Evolutionary conservation across 495 filamentous ascomycete species (phyloP).

Genomic region (Penicillium fimorum): DNA sequence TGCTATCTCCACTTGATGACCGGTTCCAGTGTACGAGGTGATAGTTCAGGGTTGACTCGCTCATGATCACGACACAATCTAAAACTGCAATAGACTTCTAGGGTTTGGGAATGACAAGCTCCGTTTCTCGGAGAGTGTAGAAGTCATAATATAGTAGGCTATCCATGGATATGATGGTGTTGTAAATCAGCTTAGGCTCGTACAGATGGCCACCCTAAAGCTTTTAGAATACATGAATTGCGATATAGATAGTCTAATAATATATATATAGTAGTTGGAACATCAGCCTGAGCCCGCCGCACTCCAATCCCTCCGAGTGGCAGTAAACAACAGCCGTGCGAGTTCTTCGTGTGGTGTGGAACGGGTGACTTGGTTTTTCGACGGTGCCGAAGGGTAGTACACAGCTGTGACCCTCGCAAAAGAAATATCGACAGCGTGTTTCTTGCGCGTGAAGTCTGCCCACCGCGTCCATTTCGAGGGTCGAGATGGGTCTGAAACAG

Average conservation of each 20-base stretch:
- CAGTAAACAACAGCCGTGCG: slow-evolving; percentile 40
- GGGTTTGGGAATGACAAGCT: background rate
- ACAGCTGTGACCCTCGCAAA: slow-evolving; percentile 32
- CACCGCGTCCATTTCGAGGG: slow-evolving; percentile 24
- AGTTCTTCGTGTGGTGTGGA: slow-evolving; percentile 30
- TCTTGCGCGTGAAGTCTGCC: slow-evolving; percentile 19
- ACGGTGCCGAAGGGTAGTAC: slow-evolving; percentile 11
- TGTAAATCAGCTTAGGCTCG: background rate
- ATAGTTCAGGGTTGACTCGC: background rate
- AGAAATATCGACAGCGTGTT: slow-evolving; percentile 33
- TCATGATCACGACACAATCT: slow-evolving; percentile 3
- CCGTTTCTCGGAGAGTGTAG: background rate
- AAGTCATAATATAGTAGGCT: background rate
- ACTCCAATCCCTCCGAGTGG: slow-evolving; percentile 40
- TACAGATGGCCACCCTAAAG: background rate
- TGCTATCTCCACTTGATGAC: background rate
- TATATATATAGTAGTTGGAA: background rate
- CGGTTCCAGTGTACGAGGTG: background rate
- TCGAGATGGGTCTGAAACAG: background rate
- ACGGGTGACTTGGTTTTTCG: slow-evolving; percentile 7
- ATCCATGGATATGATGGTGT: background rate
- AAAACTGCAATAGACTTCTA: background rate
- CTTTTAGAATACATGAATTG: background rate
- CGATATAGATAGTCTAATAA: background rate
- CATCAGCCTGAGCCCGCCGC: background rate